A percentile compares a stretch with the other conserved stretches of the same genome.
These are phyloP conservation scores for Aaosphaeria arxii DNA, from an alignment of 2,329 filamentous ascomycete genomes.

Conservation along the genomic window DNA sequence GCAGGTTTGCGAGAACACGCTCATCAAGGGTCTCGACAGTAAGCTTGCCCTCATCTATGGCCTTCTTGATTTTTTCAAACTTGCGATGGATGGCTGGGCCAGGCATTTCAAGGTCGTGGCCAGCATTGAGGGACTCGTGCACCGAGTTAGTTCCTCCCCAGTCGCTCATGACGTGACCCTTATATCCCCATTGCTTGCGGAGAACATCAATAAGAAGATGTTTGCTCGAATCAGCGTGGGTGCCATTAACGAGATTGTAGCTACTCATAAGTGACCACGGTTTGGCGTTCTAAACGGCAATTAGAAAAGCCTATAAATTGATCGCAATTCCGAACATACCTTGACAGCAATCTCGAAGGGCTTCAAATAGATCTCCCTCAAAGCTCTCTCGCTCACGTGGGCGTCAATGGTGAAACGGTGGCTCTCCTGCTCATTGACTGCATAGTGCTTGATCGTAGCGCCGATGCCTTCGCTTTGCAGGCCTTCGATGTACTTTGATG, in stretches of 20 bases:
- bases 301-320: slow-evolving; percentile 60
- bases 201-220: slow-evolving; percentile 64
- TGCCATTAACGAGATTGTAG: slow-evolving; percentile 71
- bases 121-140: slow-evolving; percentile 32
- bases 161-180: slow-evolving; percentile 65
- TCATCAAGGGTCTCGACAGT: slow-evolving; percentile 33
- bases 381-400: slow-evolving; percentile 50
- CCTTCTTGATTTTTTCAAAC: slow-evolving; percentile 58
- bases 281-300: slow-evolving; percentile 65
- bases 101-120: slow-evolving; percentile 38
- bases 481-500: slow-evolving; percentile 52
- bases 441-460: slow-evolving; percentile 1
- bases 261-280: slow-evolving; percentile 70
- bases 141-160: slow-evolving; percentile 50
- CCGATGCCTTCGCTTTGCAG: background rate
- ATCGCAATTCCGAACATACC: slow-evolving; percentile 35
- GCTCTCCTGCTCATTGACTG: slow-evolving; percentile 52
- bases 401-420: slow-evolving; percentile 59
- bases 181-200: slow-evolving; percentile 69
- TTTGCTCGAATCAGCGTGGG: slow-evolving; percentile 63
- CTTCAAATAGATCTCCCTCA: slow-evolving; percentile 54
- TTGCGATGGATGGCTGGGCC: slow-evolving; percentile 33
- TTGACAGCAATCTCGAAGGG: slow-evolving; percentile 59
- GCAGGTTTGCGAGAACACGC: slow-evolving; percentile 9
- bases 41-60: slow-evolving; percentile 46